Conservation (phyloP, 2,329 filamentous ascomycete species). For the Ceratocystis huliohia region DNA sequence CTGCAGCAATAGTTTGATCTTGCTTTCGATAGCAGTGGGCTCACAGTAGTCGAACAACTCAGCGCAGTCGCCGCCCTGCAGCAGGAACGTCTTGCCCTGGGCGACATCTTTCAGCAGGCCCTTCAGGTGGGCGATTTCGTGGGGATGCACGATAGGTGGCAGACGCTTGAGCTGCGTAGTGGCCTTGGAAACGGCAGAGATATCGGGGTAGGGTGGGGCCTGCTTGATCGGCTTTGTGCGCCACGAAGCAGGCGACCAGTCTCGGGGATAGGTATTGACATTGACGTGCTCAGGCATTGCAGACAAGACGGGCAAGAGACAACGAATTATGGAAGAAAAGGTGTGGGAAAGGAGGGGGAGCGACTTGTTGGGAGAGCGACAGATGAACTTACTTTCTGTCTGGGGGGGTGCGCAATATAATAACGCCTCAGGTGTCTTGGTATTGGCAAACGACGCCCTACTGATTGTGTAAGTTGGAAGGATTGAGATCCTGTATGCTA, state of each 20-base stretch:
- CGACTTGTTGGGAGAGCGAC: neutral
- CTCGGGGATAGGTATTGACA: neutral
- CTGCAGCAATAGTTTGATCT: slow-evolving; percentile 91
- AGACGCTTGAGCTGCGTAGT: slow-evolving; percentile 52
- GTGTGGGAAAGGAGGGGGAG: neutral
- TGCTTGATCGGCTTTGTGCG: slow-evolving; percentile 68
- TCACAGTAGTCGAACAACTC: slow-evolving; percentile 96
- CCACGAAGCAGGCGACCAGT: slow-evolving; percentile 57
- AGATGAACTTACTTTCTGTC: neutral
- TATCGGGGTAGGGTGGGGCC: slow-evolving; percentile 55
- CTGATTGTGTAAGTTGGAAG: slow-evolving; percentile 1
- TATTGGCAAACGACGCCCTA: neutral
- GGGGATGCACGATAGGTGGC: slow-evolving; percentile 66
- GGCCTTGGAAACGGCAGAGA: slow-evolving; percentile 44
- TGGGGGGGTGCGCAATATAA: neutral
- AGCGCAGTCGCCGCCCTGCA: slow-evolving; percentile 94
- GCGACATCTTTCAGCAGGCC: slow-evolving; percentile 73
- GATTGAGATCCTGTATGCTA: neutral
- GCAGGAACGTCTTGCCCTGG: slow-evolving; percentile 76
- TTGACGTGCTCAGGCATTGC: neutral
- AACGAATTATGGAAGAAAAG: neutral
- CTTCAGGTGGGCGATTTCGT: slow-evolving; percentile 70
- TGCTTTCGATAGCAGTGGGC: slow-evolving; percentile 78
- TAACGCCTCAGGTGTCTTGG: neutral
- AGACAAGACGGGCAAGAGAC: neutral